These are phyloP conservation scores for Hanseniaspora occidentalis DNA, from an alignment of 805 yeast genomes.

Conservation along the genomic window DNA sequence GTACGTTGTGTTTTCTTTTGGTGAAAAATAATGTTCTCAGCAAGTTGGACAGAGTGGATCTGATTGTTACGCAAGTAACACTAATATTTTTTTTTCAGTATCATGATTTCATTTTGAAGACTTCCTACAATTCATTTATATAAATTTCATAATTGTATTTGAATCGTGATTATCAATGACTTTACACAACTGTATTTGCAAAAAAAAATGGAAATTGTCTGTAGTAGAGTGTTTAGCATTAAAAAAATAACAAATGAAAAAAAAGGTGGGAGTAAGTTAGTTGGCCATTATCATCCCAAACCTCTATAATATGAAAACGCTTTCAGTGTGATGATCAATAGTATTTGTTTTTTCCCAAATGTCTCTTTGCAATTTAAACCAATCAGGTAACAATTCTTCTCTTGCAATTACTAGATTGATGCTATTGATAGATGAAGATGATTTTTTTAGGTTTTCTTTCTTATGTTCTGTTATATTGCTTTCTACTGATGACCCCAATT, in stretches of 20 bases:
- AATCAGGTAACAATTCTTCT: slow-evolving; percentile 52
- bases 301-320: too few species aligned
- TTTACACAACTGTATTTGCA: too few species aligned
- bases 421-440: slow-evolving; percentile 16
- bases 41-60: neutral
- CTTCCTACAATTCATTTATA: slow-evolving; percentile 14
- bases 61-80: slow-evolving; percentile 9
- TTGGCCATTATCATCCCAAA: too few species aligned
- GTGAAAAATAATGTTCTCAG: neutral
- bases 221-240: too few species aligned
- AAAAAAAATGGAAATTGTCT: too few species aligned
- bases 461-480: neutral
- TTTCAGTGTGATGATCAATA: slow-evolving; percentile 23
- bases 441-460: neutral
- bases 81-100: neutral
- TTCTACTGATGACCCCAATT: too few species aligned
- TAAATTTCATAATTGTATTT: neutral
- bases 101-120: slow-evolving; percentile 22
- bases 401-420: slow-evolving; percentile 33
- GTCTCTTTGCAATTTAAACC: slow-evolving; percentile 59
- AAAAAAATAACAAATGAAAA: neutral
- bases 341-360: slow-evolving; percentile 45
- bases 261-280: neutral
- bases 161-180: too few species aligned
- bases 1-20: too few species aligned